Evolutionary conservation across 176 grass and related monocot species (phyloP).

Genomic region (Carex scoparia): DNA sequence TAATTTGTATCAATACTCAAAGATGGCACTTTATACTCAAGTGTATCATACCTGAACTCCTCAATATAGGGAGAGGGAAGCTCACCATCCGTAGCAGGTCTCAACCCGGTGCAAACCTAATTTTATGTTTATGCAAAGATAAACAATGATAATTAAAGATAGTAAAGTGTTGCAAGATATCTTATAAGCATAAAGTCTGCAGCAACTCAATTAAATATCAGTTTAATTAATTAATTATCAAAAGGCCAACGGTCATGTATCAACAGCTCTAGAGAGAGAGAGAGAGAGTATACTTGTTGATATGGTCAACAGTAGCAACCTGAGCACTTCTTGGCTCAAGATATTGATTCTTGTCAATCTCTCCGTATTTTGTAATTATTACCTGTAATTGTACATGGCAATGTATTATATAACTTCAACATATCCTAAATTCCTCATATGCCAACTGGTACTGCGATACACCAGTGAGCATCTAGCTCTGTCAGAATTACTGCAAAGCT

Average conservation of each 20-base stretch:
- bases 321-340: conserved; percentile 89
- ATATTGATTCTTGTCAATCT: conserved; percentile 69
- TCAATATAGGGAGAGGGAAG: conserved; percentile 88
- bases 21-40: neutral
- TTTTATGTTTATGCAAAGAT: conserved; percentile 12
- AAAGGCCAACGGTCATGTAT: neutral
- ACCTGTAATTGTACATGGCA: conserved; percentile 44
- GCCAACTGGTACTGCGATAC: neutral
- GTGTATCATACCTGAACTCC: conserved; percentile 63
- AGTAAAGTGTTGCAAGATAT: conserved; percentile 1
- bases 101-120: conserved; percentile 76
- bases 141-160: conserved; percentile 13
- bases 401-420: conserved; percentile 5
- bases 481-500: neutral
- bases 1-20: neutral
- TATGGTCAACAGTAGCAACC: conserved; percentile 92
- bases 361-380: conserved; percentile 71
- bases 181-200: neutral
- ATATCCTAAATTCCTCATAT: neutral
- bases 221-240: neutral
- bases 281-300: conserved; percentile 49
- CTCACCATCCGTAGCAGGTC: conserved; percentile 84
- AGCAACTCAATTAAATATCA: neutral
- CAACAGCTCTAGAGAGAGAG: neutral
- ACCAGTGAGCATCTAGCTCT: neutral